Evolutionary conservation across 2,329 filamentous ascomycete genomes (phyloP).

Genomic region (Exophiala lecanii-corni): DNA sequence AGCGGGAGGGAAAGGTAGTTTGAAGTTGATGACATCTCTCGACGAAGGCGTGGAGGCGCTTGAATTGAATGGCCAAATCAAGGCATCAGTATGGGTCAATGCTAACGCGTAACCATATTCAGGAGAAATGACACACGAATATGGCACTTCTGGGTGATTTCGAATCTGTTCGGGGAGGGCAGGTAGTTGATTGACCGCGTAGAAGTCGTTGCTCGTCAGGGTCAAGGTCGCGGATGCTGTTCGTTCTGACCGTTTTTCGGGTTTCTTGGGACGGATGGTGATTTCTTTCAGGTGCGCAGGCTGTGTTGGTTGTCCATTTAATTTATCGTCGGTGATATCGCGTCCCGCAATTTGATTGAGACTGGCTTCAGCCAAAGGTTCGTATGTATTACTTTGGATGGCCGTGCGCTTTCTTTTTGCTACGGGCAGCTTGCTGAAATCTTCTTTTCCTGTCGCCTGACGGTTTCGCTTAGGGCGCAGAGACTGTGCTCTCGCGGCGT

Average conservation of each 20-base stretch:
- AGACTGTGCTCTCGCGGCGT: constrained; percentile 22
- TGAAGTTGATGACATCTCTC: constrained; percentile 74
- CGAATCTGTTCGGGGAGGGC: constrained; percentile 74
- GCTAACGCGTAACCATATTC: constrained; percentile 70
- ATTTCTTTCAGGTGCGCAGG: constrained; percentile 31
- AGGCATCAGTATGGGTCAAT: constrained; percentile 74
- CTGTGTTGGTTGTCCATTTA: constrained; percentile 19
- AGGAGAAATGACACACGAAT: constrained; percentile 62
- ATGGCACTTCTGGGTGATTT: constrained; percentile 50
- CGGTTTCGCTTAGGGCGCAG: constrained; percentile 29
- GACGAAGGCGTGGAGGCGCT: constrained; percentile 54
- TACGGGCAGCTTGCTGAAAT: constrained; percentile 41
- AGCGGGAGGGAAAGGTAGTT: constrained; percentile 68
- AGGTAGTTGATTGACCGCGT: constrained; percentile 78
- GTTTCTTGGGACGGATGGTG: constrained; percentile 37
- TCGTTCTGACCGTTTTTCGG: constrained; percentile 31
- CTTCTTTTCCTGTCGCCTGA: constrained; percentile 35
- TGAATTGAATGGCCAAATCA: constrained; percentile 81
- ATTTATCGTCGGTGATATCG: constrained; percentile 23
- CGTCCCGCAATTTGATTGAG: constrained; percentile 26
- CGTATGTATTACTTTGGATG: constrained; percentile 35
- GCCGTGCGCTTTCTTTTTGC: constrained; percentile 45
- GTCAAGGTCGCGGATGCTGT: constrained; percentile 33
- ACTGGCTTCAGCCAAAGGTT: constrained; percentile 26
- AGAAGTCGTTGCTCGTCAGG: constrained; percentile 72